Conservation (phyloP, 129 eudicot genomes). For the Helianthus tuberosus region DNA sequence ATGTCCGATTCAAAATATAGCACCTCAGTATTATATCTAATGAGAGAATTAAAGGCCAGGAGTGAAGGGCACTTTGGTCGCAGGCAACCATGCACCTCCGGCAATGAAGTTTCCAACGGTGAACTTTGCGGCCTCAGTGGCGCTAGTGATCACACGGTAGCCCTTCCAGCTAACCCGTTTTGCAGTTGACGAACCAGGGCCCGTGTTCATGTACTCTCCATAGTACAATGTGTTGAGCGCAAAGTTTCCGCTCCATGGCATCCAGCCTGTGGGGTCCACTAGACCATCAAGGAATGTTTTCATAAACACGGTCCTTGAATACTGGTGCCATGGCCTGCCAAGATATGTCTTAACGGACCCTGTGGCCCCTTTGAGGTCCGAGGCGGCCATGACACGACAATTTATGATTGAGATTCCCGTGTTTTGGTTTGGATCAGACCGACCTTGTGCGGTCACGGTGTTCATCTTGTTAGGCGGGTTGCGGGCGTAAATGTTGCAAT, state of each 20-base stretch:
- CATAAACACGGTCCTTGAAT: conserved; percentile 48
- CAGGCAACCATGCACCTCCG: conserved; percentile 49
- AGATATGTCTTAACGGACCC: conserved; percentile 43
- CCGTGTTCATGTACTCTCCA: conserved; percentile 51
- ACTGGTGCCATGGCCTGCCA: conserved; percentile 55
- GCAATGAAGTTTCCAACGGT: conserved; percentile 50
- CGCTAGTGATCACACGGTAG: conserved; percentile 47
- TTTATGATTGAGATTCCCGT: conserved; percentile 52
- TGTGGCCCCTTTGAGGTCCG: conserved; percentile 21
- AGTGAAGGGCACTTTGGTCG: conserved; percentile 47
- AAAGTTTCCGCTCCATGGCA: conserved; percentile 51
- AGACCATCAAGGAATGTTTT: conserved; percentile 41
- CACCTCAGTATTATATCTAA: neutral
- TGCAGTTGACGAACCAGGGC: conserved; percentile 39
- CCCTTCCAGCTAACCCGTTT: conserved; percentile 56
- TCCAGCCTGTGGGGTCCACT: conserved; percentile 51
- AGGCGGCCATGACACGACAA: conserved; percentile 42
- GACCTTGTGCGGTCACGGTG: conserved; percentile 56
- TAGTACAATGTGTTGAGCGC: conserved; percentile 48
- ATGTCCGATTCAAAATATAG: conserved; percentile 12
- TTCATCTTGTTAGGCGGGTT: conserved; percentile 42
- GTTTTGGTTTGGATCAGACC: conserved; percentile 52
- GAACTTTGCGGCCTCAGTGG: conserved; percentile 40
- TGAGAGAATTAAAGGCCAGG: conserved; percentile 40
- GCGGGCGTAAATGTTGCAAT: conserved; percentile 36